Base-by-base conservation (phyloP, 1,284 basidiomycete species). In the Austropuccinia psidii region DNA sequence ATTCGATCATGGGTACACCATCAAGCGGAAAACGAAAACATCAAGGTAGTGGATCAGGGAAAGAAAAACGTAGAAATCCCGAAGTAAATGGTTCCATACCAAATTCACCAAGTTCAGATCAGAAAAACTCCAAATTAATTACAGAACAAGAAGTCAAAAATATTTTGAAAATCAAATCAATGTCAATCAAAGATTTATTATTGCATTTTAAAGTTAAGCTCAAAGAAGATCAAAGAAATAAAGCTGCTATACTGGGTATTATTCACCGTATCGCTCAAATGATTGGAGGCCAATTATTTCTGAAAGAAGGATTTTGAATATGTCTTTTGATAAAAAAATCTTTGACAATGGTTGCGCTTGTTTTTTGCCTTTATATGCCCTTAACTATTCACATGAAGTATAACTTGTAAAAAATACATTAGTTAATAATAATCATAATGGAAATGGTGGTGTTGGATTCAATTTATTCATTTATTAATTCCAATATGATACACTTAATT, bases 61-160 rank as follows among this genome's bases (percentile, higher is more conserved):
- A 73, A 52, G 70, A 73, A 24, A 73, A 73, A 29, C 58, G 58
- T 5, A 19, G 54, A 15, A 73, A 73, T 49, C 19, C 70, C 13
- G 70, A 61, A n/a, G 47, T 54, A 1, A 35, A 37, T 7, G 41
- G 50, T 35, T 9, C 29, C 11, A 65, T 31, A 37, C 35, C 47
- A 9, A 24, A 13, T 50, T 66, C 47, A 35, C 29, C 43, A 35
- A 15, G 19, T 8, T 13, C 61, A 9, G 52, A 37, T 27, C 70
- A 73, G 33, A 39, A 27, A 27, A 39, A 8, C 11, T 41, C 27
- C 2, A 21, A 54, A 19, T 55, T 73, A 17, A 65, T 50, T 21
- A 50, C 64, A 54, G 39, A 73, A 37, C 57, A 65, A 39, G 50
- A 65, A n/a, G 43, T 58, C 27, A 49, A 43, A 17, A n/a, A n/a